phyloP scores from a whole-genome alignment of 1,284 basidiomycete species.

The Rhodofomes roseus region DNA sequence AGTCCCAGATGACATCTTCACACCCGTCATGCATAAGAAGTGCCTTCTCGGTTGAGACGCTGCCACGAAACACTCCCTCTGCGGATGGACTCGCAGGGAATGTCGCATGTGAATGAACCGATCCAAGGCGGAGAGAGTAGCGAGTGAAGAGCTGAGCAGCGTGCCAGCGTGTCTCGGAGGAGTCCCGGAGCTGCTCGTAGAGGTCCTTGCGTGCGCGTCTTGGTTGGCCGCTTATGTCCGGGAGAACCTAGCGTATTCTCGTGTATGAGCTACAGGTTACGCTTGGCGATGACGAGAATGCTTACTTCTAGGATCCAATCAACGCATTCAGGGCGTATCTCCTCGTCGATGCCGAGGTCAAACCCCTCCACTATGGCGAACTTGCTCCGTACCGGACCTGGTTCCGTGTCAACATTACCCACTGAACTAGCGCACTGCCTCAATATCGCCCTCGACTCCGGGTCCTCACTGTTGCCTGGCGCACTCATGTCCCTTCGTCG shows the following conservation, averaged over 20 bases:
- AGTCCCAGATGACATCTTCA: slow-evolving; percentile 45
- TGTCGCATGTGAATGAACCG: slow-evolving; percentile 1
- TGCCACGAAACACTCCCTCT: neutral
- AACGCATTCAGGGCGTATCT: slow-evolving; percentile 31
- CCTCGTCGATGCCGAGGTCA: slow-evolving; percentile 23
- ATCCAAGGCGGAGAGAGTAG: slow-evolving; percentile 39
- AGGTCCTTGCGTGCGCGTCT: slow-evolving; percentile 33
- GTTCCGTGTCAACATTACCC: neutral
- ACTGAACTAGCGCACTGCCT: neutral
- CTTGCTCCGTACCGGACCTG: neutral
- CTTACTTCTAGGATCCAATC: slow-evolving; percentile 42
- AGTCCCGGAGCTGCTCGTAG: slow-evolving; percentile 47
- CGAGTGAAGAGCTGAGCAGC: slow-evolving; percentile 53
- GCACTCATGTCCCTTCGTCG: too few species aligned
- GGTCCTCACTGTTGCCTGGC: neutral
- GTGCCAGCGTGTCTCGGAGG: slow-evolving; percentile 56
- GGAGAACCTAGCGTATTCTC: slow-evolving; percentile 17
- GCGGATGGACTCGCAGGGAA: slow-evolving; percentile 2
- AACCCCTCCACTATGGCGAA: neutral
- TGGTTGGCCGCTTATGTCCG: slow-evolving; percentile 15
- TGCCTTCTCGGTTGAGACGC: slow-evolving; percentile 3
- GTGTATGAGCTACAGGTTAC: neutral
- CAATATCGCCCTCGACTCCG: neutral
- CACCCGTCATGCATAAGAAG: slow-evolving; percentile 28
- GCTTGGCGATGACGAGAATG: slow-evolving; percentile 8